Evolutionary conservation across 2,329 filamentous ascomycete genomes (phyloP).

Genomic region (Fusarium sp.): DNA sequence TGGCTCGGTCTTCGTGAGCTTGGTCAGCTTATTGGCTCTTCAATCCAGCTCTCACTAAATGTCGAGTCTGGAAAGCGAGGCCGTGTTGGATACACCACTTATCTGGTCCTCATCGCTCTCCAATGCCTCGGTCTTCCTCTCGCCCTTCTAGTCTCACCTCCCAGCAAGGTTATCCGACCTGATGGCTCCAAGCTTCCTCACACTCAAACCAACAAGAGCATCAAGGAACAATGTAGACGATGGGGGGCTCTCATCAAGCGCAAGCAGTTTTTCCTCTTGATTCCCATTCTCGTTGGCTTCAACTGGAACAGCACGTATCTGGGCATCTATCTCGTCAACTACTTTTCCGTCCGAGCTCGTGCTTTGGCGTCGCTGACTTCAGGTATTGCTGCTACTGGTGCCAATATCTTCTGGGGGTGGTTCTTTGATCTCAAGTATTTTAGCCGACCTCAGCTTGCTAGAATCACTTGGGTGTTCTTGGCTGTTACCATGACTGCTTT

Average conservation of each 20-base stretch:
- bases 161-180: slow-evolving; percentile 37
- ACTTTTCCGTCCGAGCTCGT: slow-evolving; percentile 61
- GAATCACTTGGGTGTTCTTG: slow-evolving; percentile 54
- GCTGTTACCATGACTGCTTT: slow-evolving; percentile 53
- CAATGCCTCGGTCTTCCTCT: slow-evolving; percentile 41
- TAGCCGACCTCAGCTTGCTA: slow-evolving; percentile 54
- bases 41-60: slow-evolving; percentile 62
- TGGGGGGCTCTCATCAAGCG: slow-evolving; percentile 51
- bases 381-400: slow-evolving; percentile 55
- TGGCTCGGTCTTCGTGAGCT: slow-evolving; percentile 64
- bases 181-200: slow-evolving; percentile 30
- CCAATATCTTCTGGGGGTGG: slow-evolving; percentile 61
- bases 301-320: slow-evolving; percentile 62
- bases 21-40: slow-evolving; percentile 62
- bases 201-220: slow-evolving; percentile 18
- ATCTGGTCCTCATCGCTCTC: slow-evolving; percentile 39
- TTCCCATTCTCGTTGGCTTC: slow-evolving; percentile 60
- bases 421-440: slow-evolving; percentile 57
- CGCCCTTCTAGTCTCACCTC: slow-evolving; percentile 32
- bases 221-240: slow-evolving; percentile 26
- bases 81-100: slow-evolving; percentile 38
- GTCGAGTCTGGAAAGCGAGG: slow-evolving; percentile 50
- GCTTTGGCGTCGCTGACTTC: slow-evolving; percentile 57
- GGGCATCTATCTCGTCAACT: slow-evolving; percentile 62
- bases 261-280: slow-evolving; percentile 58